phyloP scores from a whole-genome alignment of 2,329 filamentous ascomycete species.

The Cercospora berteroae region DNA sequence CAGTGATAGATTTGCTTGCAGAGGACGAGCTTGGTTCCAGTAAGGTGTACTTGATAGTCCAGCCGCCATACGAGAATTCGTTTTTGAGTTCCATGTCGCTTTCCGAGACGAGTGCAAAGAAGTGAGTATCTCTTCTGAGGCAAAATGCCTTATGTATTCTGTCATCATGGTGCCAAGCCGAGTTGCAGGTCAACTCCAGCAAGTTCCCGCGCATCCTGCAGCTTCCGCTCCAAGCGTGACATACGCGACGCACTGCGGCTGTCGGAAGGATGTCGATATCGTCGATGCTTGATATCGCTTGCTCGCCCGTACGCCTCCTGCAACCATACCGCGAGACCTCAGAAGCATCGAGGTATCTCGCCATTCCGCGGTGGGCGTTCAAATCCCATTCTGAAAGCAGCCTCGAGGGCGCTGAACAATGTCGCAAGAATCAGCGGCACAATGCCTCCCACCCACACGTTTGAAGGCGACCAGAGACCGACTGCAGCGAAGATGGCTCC shows the following conservation, averaged over 20 bases:
- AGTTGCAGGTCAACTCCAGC: slow-evolving; percentile 4
- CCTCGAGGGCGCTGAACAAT: background rate
- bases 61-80: slow-evolving; percentile 18
- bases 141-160: background rate
- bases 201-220: background rate
- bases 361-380: background rate
- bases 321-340: background rate
- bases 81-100: slow-evolving; percentile 15
- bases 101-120: background rate
- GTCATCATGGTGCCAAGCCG: background rate
- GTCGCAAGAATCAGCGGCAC: background rate
- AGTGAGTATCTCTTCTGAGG: background rate
- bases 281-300: background rate
- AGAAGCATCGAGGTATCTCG: background rate
- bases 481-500: background rate
- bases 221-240: background rate
- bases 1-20: slow-evolving; percentile 31
- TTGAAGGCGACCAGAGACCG: background rate
- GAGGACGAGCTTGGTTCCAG: slow-evolving; percentile 31
- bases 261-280: background rate
- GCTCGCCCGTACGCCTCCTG: too few species aligned
- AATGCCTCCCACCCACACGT: background rate
- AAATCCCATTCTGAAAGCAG: background rate
- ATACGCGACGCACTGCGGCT: background rate
- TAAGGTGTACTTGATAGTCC: slow-evolving; percentile 23